Base-by-base conservation (phyloP, 495 filamentous ascomycete species). In the Podospora anserina region DNA sequence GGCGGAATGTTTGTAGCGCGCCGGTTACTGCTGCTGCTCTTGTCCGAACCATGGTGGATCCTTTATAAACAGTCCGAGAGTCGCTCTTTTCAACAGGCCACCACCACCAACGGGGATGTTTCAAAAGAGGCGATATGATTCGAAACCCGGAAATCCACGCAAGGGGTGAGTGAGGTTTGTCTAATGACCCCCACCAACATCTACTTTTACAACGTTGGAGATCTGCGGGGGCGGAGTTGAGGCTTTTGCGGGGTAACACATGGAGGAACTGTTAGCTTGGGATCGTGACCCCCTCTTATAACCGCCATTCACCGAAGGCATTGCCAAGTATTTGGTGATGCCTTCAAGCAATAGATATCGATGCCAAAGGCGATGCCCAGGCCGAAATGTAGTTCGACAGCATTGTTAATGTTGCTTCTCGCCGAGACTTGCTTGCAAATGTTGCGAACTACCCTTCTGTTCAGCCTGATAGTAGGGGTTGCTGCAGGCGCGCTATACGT, bases 11-110 rank as follows among this genome's bases (percentile, higher is more conserved):
- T 20, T n/a, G 58, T 15, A 56, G 59, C 34, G 63, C 23, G 49
- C 28, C 49, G 32, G 53, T 23, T 16, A 49, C 55, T 13, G 63
- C 5, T 39, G 39, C 20, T 23, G 4, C 23, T 23, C 23, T 34
- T 63, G 49, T 53, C 7, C 26, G 53, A 67, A 28, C 55, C 71
- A 70, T 68, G 2, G 58, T 39, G 28, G 59, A 65, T 39, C 59
- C 64, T 18, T 20, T 63, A 32, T 15, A 63, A 19, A 19, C 27
- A 44, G 61, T 63, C 28, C 61, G 61, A 63, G 19, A 23, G 59
- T 7, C 59, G 59, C 13, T 49, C 39, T 49, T 49, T 13, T 49
- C 30, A 49, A 49, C 39, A 11, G 39, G 3, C 39, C 9, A 49
- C 7, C 39, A 13, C 39, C 9, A 49, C 7, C 39, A 18, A 49